Base-by-base conservation (phyloP, 192 early-diverging fungal species). In the Gonapodya prolifera region DNA sequence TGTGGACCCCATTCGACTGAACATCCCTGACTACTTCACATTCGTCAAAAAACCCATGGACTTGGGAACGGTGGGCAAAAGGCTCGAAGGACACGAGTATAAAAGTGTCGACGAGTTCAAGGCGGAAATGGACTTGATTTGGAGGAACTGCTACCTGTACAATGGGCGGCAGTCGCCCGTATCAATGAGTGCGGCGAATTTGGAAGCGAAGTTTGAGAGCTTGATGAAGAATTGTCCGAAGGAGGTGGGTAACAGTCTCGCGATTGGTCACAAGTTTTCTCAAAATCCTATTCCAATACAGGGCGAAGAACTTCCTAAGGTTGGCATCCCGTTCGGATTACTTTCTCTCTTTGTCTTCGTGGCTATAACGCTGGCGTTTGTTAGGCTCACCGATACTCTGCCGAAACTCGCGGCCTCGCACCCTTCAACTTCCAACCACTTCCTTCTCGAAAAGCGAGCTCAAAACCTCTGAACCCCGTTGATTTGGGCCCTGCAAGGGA, bases 21-120 rank as follows among this genome's bases (percentile, higher is more conserved):
- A 90, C 33, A 92, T 95, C 30, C 93, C 92, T 0, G 92, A 95
- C 81, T 95, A 95, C 77, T 85, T 83, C 2, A 83, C 83, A 2
- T 87, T 93, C 34, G 86, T 95, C 76, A 92, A 89, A 75, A 77
- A 86, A 31, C 94, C 94, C 1, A 95, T 93, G 89, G 94, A 95
- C 79, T 83, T 95, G 45, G 82, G 86, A 45, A 95, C 93, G 8
- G 86, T 92, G 16, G 91, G 93, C 31, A 84, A 83, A 23, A 92
- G 89, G 82, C 83, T 95, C 32, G 89, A 87, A 75, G 76, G 82
- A 28, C 78, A 83, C 29, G 83, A 86, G 75, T 95, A 94, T 78
- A 78, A 81, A 2, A 83, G 86, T 33, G 89, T 91, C 2, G 86
- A 90, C 61, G 85, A 87, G 69, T 83, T 93, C 34, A 76, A 83